Evolutionary conservation across 352 stramenopile genomes (phyloP).

Genomic region (Globisporangium heterothallicum): DNA sequence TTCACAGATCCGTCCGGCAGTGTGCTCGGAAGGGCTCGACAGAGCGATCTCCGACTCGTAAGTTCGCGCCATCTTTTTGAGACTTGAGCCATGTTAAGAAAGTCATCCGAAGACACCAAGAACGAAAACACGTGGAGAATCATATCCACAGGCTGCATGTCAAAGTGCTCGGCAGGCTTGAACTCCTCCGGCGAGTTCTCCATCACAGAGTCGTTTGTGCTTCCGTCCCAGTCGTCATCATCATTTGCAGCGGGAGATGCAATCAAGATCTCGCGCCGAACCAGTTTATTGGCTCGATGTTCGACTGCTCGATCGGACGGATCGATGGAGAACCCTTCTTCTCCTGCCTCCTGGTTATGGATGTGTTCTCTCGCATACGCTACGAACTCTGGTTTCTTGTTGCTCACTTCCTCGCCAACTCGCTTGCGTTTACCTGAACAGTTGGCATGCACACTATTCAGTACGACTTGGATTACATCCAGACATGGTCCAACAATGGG

Average conservation of each 20-base stretch:
- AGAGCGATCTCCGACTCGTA: constrained; percentile 64
- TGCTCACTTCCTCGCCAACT: constrained; percentile 7
- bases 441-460: not conserved
- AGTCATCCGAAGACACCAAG: constrained; percentile 66
- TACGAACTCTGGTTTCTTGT: constrained; percentile 39
- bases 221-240: constrained; percentile 69
- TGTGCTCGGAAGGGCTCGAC: constrained; percentile 57
- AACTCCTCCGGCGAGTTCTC: constrained; percentile 24
- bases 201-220: constrained; percentile 26
- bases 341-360: constrained; percentile 70
- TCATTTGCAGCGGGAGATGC: constrained; percentile 71
- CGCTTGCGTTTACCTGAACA: constrained; percentile 12
- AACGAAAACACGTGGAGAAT: constrained; percentile 87
- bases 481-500: not conserved
- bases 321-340: constrained; percentile 84
- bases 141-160: constrained; percentile 83
- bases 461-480: not conserved
- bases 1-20: constrained; percentile 74
- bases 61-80: constrained; percentile 79
- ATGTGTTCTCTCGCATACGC: constrained; percentile 75
- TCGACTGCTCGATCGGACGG: constrained; percentile 78
- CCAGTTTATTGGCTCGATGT: constrained; percentile 77
- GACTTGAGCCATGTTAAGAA: constrained; percentile 66
- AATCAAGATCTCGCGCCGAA: constrained; percentile 82
- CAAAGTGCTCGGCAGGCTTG: constrained; percentile 65